phyloP scores from a whole-genome alignment of 2,329 filamentous ascomycete species.

The Penicillium griseofulvum region DNA sequence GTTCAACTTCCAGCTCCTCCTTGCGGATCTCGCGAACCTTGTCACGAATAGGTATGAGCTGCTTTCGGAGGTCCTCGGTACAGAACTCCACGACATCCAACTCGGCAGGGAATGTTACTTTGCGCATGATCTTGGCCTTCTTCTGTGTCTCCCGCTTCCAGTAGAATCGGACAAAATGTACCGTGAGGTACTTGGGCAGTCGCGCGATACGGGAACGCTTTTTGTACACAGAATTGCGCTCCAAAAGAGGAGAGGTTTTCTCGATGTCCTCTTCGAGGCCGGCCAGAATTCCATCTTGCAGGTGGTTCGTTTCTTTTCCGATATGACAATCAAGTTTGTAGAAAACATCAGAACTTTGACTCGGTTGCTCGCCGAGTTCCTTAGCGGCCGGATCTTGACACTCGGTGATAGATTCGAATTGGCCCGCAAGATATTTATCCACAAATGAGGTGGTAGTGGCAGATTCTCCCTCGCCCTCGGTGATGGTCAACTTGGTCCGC shows the following conservation, averaged over 20 bases:
- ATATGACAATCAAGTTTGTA: conserved; percentile 97
- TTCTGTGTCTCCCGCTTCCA: conserved; percentile 95
- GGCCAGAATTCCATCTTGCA: conserved; percentile 81
- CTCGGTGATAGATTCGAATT: conserved; percentile 72
- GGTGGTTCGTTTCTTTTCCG: conserved; percentile 78
- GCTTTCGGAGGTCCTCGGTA: conserved; percentile 79
- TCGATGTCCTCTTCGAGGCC: conserved; percentile 85
- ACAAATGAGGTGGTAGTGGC: conserved; percentile 68
- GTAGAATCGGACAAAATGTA: conserved; percentile 97
- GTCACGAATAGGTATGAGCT: conserved; percentile 87
- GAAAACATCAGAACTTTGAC: conserved; percentile 70
- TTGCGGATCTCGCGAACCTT: conserved; percentile 94
- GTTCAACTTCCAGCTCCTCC: conserved; percentile 89
- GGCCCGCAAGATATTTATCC: conserved; percentile 84
- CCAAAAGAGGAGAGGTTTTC: conserved; percentile 77
- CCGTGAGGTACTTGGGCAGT: conserved; percentile 89
- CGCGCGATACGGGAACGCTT: conserved; percentile 88
- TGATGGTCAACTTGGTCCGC: conserved; percentile 70
- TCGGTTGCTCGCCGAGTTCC: conserved; percentile 69
- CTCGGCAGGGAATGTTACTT: conserved; percentile 93
- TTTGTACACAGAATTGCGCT: conserved; percentile 77
- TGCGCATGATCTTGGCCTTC: conserved; percentile 99
- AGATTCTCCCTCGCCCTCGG: conserved; percentile 46
- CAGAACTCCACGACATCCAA: conserved; percentile 94
- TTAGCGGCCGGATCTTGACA: conserved; percentile 79